Conservation (phyloP, 2,329 filamentous ascomycete genomes). For the Colletotrichum cereale region DNA sequence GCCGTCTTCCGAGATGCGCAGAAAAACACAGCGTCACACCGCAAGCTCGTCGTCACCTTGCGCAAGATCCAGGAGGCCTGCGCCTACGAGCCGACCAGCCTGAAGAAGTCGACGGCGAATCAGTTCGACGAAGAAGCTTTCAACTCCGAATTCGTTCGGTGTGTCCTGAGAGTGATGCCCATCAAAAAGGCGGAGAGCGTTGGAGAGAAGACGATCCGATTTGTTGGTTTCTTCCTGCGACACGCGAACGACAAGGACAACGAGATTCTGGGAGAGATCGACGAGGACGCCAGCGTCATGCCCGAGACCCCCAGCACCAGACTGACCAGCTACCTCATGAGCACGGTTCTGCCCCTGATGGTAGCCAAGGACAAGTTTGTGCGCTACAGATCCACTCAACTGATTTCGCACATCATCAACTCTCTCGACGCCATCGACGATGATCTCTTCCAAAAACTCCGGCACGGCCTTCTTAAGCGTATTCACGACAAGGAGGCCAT, state of each 20-base stretch:
- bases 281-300: slow-evolving; percentile 77
- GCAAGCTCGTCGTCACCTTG: slow-evolving; percentile 88
- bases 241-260: slow-evolving; percentile 79
- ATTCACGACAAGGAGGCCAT: slow-evolving; percentile 95
- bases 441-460: slow-evolving; percentile 86
- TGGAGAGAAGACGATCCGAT: slow-evolving; percentile 87
- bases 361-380: slow-evolving; percentile 92
- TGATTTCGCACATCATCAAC: slow-evolving; percentile 92
- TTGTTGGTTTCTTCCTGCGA: slow-evolving; percentile 87
- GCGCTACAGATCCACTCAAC: slow-evolving; percentile 88
- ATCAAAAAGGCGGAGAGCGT: slow-evolving; percentile 93
- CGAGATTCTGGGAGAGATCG: slow-evolving; percentile 73
- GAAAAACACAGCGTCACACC: slow-evolving; percentile 87
- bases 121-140: slow-evolving; percentile 89
- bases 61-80: slow-evolving; percentile 93
- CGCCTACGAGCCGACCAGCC: slow-evolving; percentile 71
- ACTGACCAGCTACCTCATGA: slow-evolving; percentile 80
- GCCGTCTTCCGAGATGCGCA: slow-evolving; percentile 85
- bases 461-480: slow-evolving; percentile 83
- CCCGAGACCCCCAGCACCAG: slow-evolving; percentile 87
- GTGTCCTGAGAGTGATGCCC: slow-evolving; percentile 82
- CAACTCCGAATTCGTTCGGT: slow-evolving; percentile 86
- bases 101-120: slow-evolving; percentile 65
- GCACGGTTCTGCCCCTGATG: slow-evolving; percentile 80
- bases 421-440: slow-evolving; percentile 93